Evolutionary conservation across 2,329 filamentous ascomycete genomes (phyloP).

Genomic region (Bipolaris sorokiniana): DNA sequence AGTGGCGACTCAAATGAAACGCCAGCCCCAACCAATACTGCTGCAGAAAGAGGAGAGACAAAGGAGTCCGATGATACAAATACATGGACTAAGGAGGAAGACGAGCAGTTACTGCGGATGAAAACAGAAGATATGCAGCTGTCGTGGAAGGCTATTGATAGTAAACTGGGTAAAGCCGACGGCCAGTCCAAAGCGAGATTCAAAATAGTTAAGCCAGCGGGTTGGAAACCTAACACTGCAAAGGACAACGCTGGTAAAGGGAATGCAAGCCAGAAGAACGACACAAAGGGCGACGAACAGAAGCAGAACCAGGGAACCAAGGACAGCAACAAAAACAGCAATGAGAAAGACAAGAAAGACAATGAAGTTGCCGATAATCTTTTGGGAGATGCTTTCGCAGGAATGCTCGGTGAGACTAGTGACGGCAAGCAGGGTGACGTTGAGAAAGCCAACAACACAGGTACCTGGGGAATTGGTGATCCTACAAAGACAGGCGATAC

Average conservation of each 20-base stretch:
- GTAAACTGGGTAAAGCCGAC: slow-evolving; percentile 35
- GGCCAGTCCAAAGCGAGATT: slow-evolving; percentile 34
- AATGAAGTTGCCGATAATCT: neutral
- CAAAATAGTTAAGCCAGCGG: slow-evolving; percentile 45
- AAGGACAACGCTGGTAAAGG: slow-evolving; percentile 23
- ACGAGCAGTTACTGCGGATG: slow-evolving; percentile 49
- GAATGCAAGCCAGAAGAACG: slow-evolving; percentile 18
- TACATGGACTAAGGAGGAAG: slow-evolving; percentile 49
- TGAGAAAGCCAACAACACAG: neutral
- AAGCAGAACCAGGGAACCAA: slow-evolving; percentile 18
- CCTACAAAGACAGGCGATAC: neutral
- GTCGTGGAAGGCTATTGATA: slow-evolving; percentile 41
- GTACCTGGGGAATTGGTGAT: neutral
- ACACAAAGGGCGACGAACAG: slow-evolving; percentile 27
- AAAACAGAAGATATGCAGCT: too few relatives aligned
- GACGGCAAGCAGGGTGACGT: neutral
- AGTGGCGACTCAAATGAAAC: neutral
- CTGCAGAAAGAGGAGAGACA: neutral
- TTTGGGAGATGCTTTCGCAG: neutral
- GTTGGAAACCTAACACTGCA: slow-evolving; percentile 21
- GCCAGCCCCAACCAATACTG: neutral
- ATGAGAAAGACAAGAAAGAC: neutral
- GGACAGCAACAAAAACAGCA: slow-evolving; percentile 4
- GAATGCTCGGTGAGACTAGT: neutral
- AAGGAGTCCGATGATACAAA: slow-evolving; percentile 4